phyloP scores from a whole-genome alignment of 192 early-diverging fungal genomes.

The Gonapodya prolifera region DNA sequence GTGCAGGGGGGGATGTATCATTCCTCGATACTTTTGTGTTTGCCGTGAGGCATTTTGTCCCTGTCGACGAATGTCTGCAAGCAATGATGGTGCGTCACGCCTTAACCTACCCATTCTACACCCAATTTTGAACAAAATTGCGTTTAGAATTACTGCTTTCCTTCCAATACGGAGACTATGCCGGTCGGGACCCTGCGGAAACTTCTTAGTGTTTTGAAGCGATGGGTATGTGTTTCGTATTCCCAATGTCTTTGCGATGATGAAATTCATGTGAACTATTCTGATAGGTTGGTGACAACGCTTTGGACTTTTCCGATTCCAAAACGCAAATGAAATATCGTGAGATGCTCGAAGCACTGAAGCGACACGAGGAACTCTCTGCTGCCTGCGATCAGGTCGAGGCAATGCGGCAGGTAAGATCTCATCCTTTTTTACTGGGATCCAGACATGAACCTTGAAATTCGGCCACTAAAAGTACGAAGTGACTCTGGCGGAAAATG shows the following conservation, averaged over 20 bases:
- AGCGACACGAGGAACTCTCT: conserved; percentile 4
- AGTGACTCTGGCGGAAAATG: too few relatives aligned
- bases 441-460: conserved; percentile 8
- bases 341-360: conserved; percentile 12
- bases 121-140: conserved; percentile 12
- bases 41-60: conserved; percentile 15
- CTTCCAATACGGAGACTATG: background rate
- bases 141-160: background rate
- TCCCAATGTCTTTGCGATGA: too few relatives aligned
- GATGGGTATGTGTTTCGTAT: conserved; percentile 20
- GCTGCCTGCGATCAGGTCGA: conserved; percentile 13
- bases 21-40: conserved; percentile 20
- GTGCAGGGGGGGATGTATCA: conserved; percentile 6
- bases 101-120: background rate
- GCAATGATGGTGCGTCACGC: background rate
- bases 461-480: too few relatives aligned
- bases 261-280: background rate
- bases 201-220: conserved; percentile 16
- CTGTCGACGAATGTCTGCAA: conserved; percentile 6
- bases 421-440: background rate
- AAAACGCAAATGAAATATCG: conserved; percentile 10
- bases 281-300: conserved; percentile 15
- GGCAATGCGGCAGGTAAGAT: background rate
- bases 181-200: background rate
- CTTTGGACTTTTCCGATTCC: conserved; percentile 17